These are phyloP conservation scores for Xerocomus potaroensis DNA, from an alignment of 768 basidiomycete species.

Conservation along the genomic window DNA sequence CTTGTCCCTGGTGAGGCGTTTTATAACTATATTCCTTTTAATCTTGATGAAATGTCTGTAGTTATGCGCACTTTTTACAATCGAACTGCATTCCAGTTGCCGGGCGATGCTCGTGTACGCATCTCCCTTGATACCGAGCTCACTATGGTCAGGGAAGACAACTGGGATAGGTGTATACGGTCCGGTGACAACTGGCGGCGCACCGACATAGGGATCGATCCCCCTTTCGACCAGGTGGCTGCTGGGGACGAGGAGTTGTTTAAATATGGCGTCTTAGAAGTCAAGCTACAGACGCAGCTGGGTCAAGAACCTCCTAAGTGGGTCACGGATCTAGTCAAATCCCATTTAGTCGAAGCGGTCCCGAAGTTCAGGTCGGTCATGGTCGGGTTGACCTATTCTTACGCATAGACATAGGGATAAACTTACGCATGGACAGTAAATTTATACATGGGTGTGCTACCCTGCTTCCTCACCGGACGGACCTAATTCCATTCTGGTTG, in stretches of 20 bases:
- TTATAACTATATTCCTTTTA: background rate
- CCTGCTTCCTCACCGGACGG: conserved; percentile 85
- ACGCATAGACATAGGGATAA: too few species aligned
- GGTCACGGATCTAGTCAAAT: conserved; percentile 94
- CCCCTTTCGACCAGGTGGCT: conserved; percentile 76
- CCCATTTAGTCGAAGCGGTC: conserved; percentile 94
- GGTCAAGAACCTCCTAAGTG: conserved; percentile 95
- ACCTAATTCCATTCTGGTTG: conserved; percentile 97
- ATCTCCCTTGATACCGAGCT: conserved; percentile 98
- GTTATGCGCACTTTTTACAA: conserved; percentile 98
- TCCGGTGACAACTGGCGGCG: conserved; percentile 90
- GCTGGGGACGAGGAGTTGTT: conserved; percentile 87
- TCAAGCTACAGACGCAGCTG: conserved; percentile 94
- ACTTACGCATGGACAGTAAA: conserved; percentile 48
- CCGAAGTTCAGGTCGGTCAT: conserved; percentile 85
- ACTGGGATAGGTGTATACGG: conserved; percentile 84
- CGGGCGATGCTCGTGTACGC: conserved; percentile 96
- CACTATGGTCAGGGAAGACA: conserved; percentile 91
- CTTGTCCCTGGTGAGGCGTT: conserved; percentile 67
- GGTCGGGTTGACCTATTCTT: background rate
- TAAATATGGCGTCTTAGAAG: conserved; percentile 95
- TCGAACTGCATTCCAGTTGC: conserved; percentile 97
- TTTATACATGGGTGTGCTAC: conserved; percentile 97
- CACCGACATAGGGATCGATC: conserved; percentile 88
- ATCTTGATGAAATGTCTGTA: conserved; percentile 25